Conservation (phyloP, 2,329 filamentous ascomycete species). For the Piedraia hortae region DNA sequence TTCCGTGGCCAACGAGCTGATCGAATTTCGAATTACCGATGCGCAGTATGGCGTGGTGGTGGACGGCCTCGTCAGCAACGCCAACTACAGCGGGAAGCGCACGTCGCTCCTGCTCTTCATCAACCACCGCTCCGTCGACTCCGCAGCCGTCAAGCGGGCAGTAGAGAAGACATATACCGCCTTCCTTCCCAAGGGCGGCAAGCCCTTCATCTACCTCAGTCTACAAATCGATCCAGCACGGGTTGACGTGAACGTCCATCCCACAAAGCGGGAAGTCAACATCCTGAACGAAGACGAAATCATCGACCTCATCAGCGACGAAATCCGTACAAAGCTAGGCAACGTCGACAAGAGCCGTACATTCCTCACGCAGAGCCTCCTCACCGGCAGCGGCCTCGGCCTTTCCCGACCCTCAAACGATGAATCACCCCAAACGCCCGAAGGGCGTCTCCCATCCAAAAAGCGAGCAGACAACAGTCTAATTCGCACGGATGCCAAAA, state of each 20-base stretch:
- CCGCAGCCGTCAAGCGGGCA: slow-evolving; percentile 60
- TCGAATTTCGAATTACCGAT: slow-evolving; percentile 46
- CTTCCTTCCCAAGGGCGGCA: slow-evolving; percentile 78
- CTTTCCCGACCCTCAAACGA: slow-evolving; percentile 21
- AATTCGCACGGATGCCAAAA: slow-evolving; percentile 63
- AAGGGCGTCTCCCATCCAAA: slow-evolving; percentile 14
- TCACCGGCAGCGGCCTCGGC: slow-evolving; percentile 38
- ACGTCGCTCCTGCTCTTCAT: slow-evolving; percentile 79
- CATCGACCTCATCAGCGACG: slow-evolving; percentile 55
- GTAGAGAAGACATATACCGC: slow-evolving; percentile 69
- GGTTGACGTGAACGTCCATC: slow-evolving; percentile 93
- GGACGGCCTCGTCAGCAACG: slow-evolving; percentile 60
- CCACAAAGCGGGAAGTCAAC: slow-evolving; percentile 88
- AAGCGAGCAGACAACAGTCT: slow-evolving; percentile 63
- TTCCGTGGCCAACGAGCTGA: slow-evolving; percentile 61
- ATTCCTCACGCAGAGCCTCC: slow-evolving; percentile 75
- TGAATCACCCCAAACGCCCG: no score
- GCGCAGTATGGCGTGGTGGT: slow-evolving; percentile 62
- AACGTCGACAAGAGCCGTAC: slow-evolving; percentile 81
- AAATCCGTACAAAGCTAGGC: slow-evolving; percentile 50
- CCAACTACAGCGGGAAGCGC: slow-evolving; percentile 81
- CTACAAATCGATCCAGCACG: slow-evolving; percentile 76
- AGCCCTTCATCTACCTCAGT: slow-evolving; percentile 79
- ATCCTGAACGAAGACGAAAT: slow-evolving; percentile 97
- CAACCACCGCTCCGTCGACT: slow-evolving; percentile 86